Evolutionary conservation across 2,329 filamentous ascomycete genomes (phyloP), one percentile per base, ranked within the genome.

Genomic region (Apiospora hydei): DNA sequence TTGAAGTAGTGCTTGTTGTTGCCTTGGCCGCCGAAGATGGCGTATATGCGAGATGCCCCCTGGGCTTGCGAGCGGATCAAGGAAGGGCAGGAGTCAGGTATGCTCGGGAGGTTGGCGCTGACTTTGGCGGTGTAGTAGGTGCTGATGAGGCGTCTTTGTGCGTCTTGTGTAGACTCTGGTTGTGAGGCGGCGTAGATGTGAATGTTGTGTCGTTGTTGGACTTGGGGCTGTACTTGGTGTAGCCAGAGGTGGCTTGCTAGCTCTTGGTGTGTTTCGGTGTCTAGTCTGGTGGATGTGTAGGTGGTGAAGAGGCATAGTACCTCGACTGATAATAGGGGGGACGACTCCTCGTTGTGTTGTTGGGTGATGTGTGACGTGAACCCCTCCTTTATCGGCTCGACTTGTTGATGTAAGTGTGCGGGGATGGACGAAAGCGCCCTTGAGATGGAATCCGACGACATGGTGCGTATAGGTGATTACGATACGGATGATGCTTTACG

Each of bases 1-100:
- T 76, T 75, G 13, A 77, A 70, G 21, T 77, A 77, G 11, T 74
- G 74, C 64, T 74, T 76, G 10, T 75, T 77, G 46, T 77, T 77
- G 1, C 76, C 76, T 67, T 77, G 76, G n/a, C 76, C 76, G 5
- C 76, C 76, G 26, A 77, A 77, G 51, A 76, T 71, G 34, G 72
- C 76, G 49, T 75, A 74, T 6, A 76, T 71, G 24, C 73, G 69
- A 66, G 44, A 26, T 0, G 74, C 73, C 6, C 75, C 76, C 70
- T 74, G n/a, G 14, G 61, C 53, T 46, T 66, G 61, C 11, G 71
- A 69, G 10, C 49, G 57, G 4, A 72, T 14, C 34, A 72, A 64
- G 21, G 71, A 69, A 1, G 57, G 18, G 30, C 34, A 41, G 34
- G 11, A 34, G 18, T 64, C 57, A 6, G 57, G 2, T 24, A 24